These are phyloP conservation scores for Cladophialophora immunda DNA, from an alignment of 2,329 filamentous ascomycete genomes.

Conservation along the genomic window DNA sequence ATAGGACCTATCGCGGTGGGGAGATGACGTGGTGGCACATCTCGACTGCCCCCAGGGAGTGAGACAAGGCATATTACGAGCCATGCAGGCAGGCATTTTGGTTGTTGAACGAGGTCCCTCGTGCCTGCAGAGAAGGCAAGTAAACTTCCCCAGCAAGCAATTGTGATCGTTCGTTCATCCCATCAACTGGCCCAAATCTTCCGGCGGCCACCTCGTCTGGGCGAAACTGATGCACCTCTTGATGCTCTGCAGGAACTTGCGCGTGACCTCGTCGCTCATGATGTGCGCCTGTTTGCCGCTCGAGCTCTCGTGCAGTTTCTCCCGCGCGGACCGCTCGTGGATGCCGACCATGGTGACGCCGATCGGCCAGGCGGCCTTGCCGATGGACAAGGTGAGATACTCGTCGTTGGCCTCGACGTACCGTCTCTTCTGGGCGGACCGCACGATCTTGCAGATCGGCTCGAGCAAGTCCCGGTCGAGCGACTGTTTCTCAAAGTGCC, in stretches of 20 bases:
- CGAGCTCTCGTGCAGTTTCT: conserved; percentile 86
- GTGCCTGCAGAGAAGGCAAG: neutral
- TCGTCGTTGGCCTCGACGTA: conserved; percentile 98
- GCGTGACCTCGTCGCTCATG: conserved; percentile 93
- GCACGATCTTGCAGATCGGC: conserved; percentile 89
- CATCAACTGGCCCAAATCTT: conserved; percentile 94
- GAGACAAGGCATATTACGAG: neutral
- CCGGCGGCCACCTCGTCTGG: conserved; percentile 94
- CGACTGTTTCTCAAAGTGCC: conserved; percentile 82
- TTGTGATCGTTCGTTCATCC: conserved; percentile 61
- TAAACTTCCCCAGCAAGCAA: neutral
- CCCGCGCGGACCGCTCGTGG: conserved; percentile 92
- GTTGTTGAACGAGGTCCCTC: neutral
- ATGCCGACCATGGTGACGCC: conserved; percentile 99
- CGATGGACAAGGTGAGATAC: conserved; percentile 90
- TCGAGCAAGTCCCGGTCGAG: conserved; percentile 79
- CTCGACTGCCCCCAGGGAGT: neutral
- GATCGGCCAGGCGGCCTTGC: conserved; percentile 97
- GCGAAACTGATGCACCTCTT: conserved; percentile 96
- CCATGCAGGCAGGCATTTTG: no score
- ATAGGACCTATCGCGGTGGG: no score
- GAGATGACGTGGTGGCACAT: no score
- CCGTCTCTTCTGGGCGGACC: conserved; percentile 84
- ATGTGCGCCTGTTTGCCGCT: conserved; percentile 84
- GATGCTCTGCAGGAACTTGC: conserved; percentile 97